Base-by-base conservation (phyloP, 2,329 filamentous ascomycete genomes). In the Pestalotiopsis sp. region DNA sequence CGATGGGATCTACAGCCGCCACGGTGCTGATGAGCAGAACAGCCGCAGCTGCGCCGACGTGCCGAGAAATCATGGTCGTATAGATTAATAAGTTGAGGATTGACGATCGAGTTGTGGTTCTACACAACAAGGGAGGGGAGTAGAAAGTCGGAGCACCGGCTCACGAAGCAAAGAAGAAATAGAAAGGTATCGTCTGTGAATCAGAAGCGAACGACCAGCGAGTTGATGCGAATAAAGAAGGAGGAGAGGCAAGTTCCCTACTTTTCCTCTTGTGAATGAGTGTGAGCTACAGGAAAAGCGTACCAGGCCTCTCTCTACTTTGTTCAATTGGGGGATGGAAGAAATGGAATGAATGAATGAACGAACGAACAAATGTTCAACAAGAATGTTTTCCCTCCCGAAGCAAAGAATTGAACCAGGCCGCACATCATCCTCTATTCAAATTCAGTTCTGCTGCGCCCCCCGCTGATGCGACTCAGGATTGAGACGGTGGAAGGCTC, bases 1-100 rank as follows among this genome's bases (percentile, higher is more conserved):
- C 68, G 20, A 72, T 74, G 62, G 73, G 71, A 23, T 71, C 71
- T 60, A 70, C 49, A 65, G 65, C 68, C 13, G 61, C 65, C 27
- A 41, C 58, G 38, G 27, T 17, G 38, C 20, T 6, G 59, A 39
- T 11, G 14, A 62, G n/a, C n/a, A 62, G 59, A 12, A 20, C 59
- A 39, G 27, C 59, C 17, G 59, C 59, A 11, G 59, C 31, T 12
- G 27, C 59, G 59, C 31, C n/a, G 14, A 36, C 59, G 12, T 39
- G n/a, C n/a, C 25, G 31, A 62, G 59, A 39, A 23, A 62, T 39
- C 59, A 62, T 62, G 31, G 17, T 39, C 2, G 45, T 52, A 52
- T n/a, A 23, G 17, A 52, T 52, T 52, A 52, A 52, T 52, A 2
- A 20, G 4, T 52, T 7, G 45, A 9, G 12, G 45, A n/a, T 52